phyloP scores from a whole-genome alignment of 805 yeast species.

The Metschnikowia corniflorae region DNA sequence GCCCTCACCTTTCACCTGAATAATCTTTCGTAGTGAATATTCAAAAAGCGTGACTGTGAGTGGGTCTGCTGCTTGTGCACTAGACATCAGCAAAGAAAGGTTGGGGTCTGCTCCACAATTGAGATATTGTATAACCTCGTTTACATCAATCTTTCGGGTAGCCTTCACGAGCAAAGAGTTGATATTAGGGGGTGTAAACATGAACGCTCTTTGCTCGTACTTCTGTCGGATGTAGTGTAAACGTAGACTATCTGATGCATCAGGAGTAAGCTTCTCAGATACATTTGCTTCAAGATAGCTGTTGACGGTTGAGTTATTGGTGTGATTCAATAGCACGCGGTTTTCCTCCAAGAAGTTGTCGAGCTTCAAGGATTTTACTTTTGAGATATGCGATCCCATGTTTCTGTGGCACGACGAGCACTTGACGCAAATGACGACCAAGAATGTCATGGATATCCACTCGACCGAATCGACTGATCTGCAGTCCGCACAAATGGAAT shows the following conservation, averaged over 20 bases:
- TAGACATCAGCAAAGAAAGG: constrained; percentile 33
- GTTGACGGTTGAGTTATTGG: constrained; percentile 56
- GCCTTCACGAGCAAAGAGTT: constrained; percentile 47
- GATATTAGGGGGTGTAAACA: constrained; percentile 20
- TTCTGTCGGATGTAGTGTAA: constrained; percentile 61
- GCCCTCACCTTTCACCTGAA: constrained; percentile 17
- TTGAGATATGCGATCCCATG: constrained; percentile 77
- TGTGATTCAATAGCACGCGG: constrained; percentile 46
- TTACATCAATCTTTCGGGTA: constrained; percentile 47
- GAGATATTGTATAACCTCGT: constrained; percentile 40
- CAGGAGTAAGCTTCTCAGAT: constrained; percentile 23
- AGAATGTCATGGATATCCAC: constrained; percentile 78
- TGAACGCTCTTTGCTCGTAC: constrained; percentile 53
- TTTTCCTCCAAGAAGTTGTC: constrained; percentile 67
- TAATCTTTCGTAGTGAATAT: constrained; percentile 50
- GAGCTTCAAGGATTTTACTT: constrained; percentile 70
- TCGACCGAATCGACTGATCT: constrained; percentile 62
- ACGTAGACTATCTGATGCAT: constrained; percentile 45
- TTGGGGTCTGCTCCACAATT: constrained; percentile 49
- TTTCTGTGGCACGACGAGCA: constrained; percentile 90
- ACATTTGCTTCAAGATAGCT: constrained; percentile 53
- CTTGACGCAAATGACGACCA: constrained; percentile 72
- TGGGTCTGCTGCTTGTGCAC: constrained; percentile 16
- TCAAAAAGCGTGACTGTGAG: constrained; percentile 32
- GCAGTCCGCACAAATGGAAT: constrained; percentile 77